Percentiles rank a stretch among this genome's conserved stretches.
phyloP scores from a whole-genome alignment of 1,139 yeast species.

The Meyerozyma carpophila region DNA sequence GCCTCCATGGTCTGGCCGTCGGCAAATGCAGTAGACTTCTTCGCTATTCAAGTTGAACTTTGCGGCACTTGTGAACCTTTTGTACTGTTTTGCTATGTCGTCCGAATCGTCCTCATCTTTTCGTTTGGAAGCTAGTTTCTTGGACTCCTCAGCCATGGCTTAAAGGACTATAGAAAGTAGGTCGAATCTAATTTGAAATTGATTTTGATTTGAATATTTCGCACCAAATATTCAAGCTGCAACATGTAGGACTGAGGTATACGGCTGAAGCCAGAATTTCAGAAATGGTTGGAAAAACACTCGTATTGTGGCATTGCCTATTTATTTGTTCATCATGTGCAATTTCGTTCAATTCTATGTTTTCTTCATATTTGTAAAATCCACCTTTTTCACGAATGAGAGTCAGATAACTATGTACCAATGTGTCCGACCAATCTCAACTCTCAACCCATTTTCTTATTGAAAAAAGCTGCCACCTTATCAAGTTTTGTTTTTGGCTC shows the following conservation, averaged over 20 bases:
- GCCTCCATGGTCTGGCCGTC: constrained; percentile 71
- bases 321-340: no score
- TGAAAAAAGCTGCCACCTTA: not conserved
- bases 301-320: no score
- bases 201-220: not conserved
- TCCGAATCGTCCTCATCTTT: constrained; percentile 23
- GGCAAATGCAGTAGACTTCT: constrained; percentile 74
- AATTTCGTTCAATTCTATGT: no score
- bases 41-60: constrained; percentile 47
- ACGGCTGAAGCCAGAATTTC: no score
- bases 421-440: not conserved
- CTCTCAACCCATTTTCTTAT: not conserved
- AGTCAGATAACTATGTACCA: no score
- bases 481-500: not conserved
- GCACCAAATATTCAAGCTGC: not conserved
- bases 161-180: not conserved
- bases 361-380: no score
- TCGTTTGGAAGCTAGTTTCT: not conserved
- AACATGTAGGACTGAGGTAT: no score
- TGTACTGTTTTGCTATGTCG: constrained; percentile 41
- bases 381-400: no score
- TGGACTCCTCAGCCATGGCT: not conserved
- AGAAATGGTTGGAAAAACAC: no score
- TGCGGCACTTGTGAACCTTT: constrained; percentile 37
- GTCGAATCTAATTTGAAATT: no score